A percentile compares a stretch with the other conserved stretches of the same genome.
Conservation (phyloP, 805 yeast genomes). For the Jamesozyma gamospora region DNA sequence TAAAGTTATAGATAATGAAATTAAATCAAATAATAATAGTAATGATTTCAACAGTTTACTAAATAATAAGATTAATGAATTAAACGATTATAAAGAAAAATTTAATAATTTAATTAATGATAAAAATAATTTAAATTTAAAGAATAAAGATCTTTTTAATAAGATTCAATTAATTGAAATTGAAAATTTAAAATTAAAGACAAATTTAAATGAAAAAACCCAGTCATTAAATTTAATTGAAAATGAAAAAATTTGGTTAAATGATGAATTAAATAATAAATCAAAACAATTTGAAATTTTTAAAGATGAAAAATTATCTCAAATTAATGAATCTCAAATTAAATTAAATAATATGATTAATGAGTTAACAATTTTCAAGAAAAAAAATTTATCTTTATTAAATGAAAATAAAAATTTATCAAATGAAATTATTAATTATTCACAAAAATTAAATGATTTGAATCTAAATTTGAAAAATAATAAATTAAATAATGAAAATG, state of each 20-base stretch:
- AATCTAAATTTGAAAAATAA: slow-evolving; percentile 34
- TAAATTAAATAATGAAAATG: slow-evolving; percentile 44
- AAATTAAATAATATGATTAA: slow-evolving; percentile 36
- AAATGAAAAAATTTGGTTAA: slow-evolving; percentile 34
- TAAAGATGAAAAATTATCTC: slow-evolving; percentile 25
- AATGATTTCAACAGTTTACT: slow-evolving; percentile 5
- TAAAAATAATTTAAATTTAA: slow-evolving; percentile 33
- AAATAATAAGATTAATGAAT: slow-evolving; percentile 23
- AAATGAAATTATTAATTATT: slow-evolving; percentile 33
- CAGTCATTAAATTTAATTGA: slow-evolving; percentile 36
- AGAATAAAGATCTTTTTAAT: slow-evolving; percentile 31
- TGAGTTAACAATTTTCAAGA: slow-evolving; percentile 1
- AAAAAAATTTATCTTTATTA: slow-evolving; percentile 25
- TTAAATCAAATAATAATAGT: neutral
- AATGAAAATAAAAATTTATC: slow-evolving; percentile 31
- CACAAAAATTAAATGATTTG: slow-evolving; percentile 38
- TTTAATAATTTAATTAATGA: slow-evolving; percentile 10
- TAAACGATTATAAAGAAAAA: slow-evolving; percentile 10
- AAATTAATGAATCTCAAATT: slow-evolving; percentile 60
- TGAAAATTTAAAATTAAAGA: slow-evolving; percentile 21
- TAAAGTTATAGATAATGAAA: neutral
- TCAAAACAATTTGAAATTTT: slow-evolving; percentile 25
- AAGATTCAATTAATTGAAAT: slow-evolving; percentile 28
- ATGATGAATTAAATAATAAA: slow-evolving; percentile 30
- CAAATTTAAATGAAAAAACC: slow-evolving; percentile 30